A percentile compares a stretch with the other conserved stretches of the same genome.
Evolutionary conservation across 805 yeast genomes (phyloP).

Genomic region (Kodamaea hsintzibuensis): DNA sequence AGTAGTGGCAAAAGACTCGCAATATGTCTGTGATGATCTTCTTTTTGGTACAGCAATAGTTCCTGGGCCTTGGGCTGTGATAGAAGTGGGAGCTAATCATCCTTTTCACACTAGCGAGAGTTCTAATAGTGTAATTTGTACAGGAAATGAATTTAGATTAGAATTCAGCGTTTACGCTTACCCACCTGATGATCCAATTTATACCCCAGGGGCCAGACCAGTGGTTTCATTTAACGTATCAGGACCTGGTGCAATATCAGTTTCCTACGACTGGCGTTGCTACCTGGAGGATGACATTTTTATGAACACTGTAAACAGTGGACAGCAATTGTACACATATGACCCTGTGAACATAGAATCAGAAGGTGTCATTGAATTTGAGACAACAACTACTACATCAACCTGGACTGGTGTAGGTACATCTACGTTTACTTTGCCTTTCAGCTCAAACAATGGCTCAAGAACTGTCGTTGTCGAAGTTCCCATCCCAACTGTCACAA

Average conservation of each 20-base stretch:
- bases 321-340: background rate
- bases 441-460: conserved; percentile 14
- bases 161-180: too few relatives aligned
- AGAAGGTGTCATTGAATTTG: background rate
- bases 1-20: background rate
- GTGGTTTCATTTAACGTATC: background rate
- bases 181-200: background rate
- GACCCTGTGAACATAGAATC: background rate
- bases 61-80: too few relatives aligned
- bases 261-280: background rate
- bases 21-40: too few relatives aligned
- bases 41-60: too few relatives aligned
- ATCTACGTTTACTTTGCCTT: conserved; percentile 7
- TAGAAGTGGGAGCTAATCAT: too few relatives aligned
- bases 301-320: background rate
- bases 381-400: conserved; percentile 10
- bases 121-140: too few relatives aligned
- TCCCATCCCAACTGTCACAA: conserved; percentile 16
- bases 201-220: background rate
- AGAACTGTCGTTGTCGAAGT: conserved; percentile 24
- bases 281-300: too few relatives aligned
- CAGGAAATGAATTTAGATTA: too few relatives aligned
- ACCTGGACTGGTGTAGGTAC: conserved; percentile 12
- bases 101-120: too few relatives aligned
- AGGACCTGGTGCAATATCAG: too few relatives aligned